Evolutionary conservation across 352 stramenopile species (phyloP), one percentile per base, ranked within the genome.

Genomic region (Phytophthora cajani): DNA sequence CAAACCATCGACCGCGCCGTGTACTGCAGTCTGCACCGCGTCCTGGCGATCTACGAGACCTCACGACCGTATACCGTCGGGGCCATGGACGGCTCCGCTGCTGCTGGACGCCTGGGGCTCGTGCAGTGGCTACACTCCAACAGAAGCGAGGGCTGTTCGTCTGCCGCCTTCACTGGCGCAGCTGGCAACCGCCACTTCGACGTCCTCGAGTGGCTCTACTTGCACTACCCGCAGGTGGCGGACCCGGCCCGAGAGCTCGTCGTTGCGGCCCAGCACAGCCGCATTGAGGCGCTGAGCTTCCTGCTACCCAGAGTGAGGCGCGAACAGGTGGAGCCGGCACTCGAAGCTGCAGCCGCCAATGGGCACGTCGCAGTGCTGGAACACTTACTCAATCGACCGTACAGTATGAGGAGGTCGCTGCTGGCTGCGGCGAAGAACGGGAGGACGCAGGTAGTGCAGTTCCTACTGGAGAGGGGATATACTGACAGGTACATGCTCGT

Each of bases 271-370:
- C n/a, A 56, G 9, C 46, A 44, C 19, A 54, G 42, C 5, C 17
- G 56, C 16, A 23, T 54, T 19, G n/a, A 50, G 47, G 99, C 91
- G 69, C 98, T 97, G 78, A 99, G 9, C 12, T 69, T 50, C 19
- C 42, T 69, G 8, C 17, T 32, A 11, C 16, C 14, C 2, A 49
- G 25, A 30, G 53, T 51, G 23, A 51, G 52, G 3, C 40, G 62
- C 8, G 42, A 63, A 23, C 12, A 62, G 16, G 44, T 69, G 42
- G 52, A 62, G n/a, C 19, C 16, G 5, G 62, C 62, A 23, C 53
- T 69, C 2, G 53, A 63, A 53, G 51, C 52, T 52, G 62, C 62
- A 44, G 62, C 62, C 21, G n/a, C 42, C 21, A 30, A 38, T 42
- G 53, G 53, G 8, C 62, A 69, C 21, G 44, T 69, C 38, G 21